phyloP scores from a whole-genome alignment of 164 flowering plant species.

The Macadamia integrifolia region DNA sequence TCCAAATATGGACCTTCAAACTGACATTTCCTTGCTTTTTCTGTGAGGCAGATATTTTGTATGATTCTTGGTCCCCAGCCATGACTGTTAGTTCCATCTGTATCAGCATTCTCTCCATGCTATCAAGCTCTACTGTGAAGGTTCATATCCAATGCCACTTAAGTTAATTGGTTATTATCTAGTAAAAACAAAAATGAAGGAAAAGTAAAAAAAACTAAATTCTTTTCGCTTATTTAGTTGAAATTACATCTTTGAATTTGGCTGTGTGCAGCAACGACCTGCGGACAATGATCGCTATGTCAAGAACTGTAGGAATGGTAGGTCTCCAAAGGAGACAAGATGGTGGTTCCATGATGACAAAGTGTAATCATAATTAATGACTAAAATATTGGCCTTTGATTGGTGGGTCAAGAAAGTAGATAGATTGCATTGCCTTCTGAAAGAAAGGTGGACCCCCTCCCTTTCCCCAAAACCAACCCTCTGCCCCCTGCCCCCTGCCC shows the following conservation, averaged over 20 bases:
- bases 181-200: no score
- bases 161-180: not conserved
- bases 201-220: no score
- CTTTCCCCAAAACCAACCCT: no score
- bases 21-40: not conserved
- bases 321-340: conserved; percentile 61
- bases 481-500: no score
- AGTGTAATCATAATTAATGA: conserved; percentile 25
- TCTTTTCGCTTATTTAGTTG: not conserved
- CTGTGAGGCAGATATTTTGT: conserved; percentile 60
- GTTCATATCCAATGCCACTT: conserved; percentile 23
- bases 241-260: not conserved
- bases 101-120: conserved; percentile 96
- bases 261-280: conserved; percentile 45
- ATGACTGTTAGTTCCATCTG: conserved; percentile 97
- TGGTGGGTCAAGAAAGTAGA: not conserved
- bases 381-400: not conserved
- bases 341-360: conserved; percentile 72
- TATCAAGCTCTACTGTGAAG: conserved; percentile 88
- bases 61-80: conserved; percentile 98
- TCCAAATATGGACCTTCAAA: not conserved
- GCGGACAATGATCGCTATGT: conserved; percentile 58
- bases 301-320: conserved; percentile 54
- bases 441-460: not conserved
- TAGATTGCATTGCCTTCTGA: not conserved